Conservation (phyloP, 2,329 filamentous ascomycete genomes). For the Monilinia fructigena region DNA sequence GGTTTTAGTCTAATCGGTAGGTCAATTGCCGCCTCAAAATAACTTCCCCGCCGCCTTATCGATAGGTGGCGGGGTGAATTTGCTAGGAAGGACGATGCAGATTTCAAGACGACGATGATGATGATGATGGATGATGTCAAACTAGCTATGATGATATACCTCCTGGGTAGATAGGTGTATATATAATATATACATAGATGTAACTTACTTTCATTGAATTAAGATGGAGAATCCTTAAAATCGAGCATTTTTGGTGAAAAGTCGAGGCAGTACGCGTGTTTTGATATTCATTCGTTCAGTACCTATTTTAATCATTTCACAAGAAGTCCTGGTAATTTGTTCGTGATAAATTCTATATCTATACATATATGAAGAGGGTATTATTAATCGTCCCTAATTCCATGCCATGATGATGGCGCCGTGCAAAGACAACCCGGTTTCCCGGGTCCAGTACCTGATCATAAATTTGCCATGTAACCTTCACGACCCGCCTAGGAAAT, state of each 20-base stretch:
- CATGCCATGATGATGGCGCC: slow-evolving; percentile 7
- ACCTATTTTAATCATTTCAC: background rate
- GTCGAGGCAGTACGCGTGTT: background rate
- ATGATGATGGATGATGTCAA: no score
- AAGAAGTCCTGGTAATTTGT: slow-evolving; percentile 7
- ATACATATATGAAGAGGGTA: slow-evolving; percentile 18
- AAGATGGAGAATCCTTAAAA: background rate
- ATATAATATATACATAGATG: no score
- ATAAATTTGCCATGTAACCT: slow-evolving; percentile 13
- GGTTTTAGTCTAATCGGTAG: background rate
- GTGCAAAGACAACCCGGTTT: background rate
- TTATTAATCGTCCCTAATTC: slow-evolving; percentile 8
- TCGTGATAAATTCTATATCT: slow-evolving; percentile 2
- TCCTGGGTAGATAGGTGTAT: background rate
- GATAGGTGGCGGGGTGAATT: slow-evolving; percentile 11
- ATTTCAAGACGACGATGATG: background rate
- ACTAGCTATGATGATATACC: background rate
- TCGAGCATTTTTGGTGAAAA: background rate
- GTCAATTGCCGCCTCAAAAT: slow-evolving; percentile 8
- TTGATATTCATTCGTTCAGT: background rate
- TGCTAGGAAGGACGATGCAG: slow-evolving; percentile 2
- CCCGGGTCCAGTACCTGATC: background rate
- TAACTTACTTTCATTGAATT: no score
- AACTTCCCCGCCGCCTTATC: slow-evolving; percentile 6
- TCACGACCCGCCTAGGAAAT: slow-evolving; percentile 8